Conservation (phyloP, 2,329 filamentous ascomycete genomes). For the Calonectria fujianensis region DNA sequence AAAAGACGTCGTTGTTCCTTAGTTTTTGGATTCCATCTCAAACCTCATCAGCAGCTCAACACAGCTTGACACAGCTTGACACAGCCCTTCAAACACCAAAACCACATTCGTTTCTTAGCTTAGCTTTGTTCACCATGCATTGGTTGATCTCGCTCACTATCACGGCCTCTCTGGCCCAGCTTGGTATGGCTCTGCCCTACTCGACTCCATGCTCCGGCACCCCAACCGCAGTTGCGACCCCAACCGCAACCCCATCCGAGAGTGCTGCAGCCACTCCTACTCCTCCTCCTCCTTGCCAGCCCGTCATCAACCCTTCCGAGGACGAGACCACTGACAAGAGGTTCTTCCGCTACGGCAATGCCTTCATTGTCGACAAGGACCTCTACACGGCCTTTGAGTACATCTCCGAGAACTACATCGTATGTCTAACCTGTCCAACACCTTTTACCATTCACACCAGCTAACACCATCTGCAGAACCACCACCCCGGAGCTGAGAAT, state of each 20-base stretch:
- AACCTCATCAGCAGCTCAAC: background rate
- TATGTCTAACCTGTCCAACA: background rate
- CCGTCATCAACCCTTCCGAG: background rate
- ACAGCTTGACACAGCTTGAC: background rate
- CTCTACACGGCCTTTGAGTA: background rate
- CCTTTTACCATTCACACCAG: background rate
- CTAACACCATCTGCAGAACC: conserved; percentile 6
- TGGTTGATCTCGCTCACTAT: background rate
- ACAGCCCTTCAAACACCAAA: background rate
- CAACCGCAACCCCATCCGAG: background rate
- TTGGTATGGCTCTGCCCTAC: conserved; percentile 6
- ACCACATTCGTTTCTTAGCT: conserved; percentile 2
- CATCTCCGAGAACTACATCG: conserved; percentile 21
- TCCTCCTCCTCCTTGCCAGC: conserved; percentile 6
- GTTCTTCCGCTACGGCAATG: conserved; percentile 15
- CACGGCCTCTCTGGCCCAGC: background rate
- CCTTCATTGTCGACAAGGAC: conserved; percentile 23
- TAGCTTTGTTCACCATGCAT: background rate
- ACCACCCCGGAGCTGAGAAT: conserved; percentile 12
- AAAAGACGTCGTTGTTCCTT: background rate
- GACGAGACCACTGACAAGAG: conserved; percentile 6
- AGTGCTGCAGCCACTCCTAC: background rate
- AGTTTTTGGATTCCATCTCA: background rate
- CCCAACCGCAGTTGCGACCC: background rate
- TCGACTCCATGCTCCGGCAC: background rate